phyloP scores from a whole-genome alignment of 768 basidiomycete genomes.

The Russula olivacea region DNA sequence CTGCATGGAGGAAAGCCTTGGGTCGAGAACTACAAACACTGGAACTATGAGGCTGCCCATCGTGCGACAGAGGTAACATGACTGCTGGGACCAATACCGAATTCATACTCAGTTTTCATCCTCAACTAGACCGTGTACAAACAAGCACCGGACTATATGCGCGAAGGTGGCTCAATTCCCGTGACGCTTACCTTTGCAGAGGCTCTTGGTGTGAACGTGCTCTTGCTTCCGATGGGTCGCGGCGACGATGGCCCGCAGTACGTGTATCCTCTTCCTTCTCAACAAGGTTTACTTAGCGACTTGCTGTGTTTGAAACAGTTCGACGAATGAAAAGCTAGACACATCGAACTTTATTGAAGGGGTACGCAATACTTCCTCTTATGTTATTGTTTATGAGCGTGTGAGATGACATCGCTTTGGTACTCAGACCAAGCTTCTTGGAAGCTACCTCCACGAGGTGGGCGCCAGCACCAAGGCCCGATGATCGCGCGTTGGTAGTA shows the following conservation, averaged over 20 bases:
- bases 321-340: conserved; percentile 94
- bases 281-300: background rate
- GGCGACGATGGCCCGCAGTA: conserved; percentile 94
- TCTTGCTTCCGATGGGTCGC: conserved; percentile 88
- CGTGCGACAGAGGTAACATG: conserved; percentile 65
- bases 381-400: background rate
- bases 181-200: conserved; percentile 94
- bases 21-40: conserved; percentile 80
- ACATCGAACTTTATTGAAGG: conserved; percentile 82
- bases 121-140: conserved; percentile 49
- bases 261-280: conserved; percentile 31
- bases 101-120: background rate
- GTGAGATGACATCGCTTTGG: background rate
- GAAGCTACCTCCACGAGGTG: conserved; percentile 17
- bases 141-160: conserved; percentile 71
- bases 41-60: conserved; percentile 88
- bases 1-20: conserved; percentile 86
- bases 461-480: conserved; percentile 1
- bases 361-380: conserved; percentile 38
- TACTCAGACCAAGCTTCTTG: conserved; percentile 15
- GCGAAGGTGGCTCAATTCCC: conserved; percentile 93
- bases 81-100: background rate
- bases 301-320: conserved; percentile 39
- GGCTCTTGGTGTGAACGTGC: conserved; percentile 75
- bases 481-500: background rate